Base-by-base conservation (phyloP, 805 yeast genomes). In the Candida ovalis region DNA sequence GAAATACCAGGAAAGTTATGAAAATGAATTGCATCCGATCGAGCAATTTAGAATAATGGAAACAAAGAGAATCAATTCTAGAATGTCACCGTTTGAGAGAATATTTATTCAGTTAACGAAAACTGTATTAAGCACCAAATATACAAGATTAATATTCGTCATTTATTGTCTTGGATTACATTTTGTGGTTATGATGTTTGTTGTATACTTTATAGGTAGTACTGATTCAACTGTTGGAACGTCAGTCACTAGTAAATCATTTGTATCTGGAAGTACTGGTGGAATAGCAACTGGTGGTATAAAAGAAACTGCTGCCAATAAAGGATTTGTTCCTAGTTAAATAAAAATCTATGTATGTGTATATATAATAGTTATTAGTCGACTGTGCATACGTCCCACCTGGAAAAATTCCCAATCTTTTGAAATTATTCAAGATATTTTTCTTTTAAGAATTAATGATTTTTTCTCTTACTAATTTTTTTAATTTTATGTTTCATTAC, bases 1-100 rank as follows among this genome's bases (percentile, higher is more conserved):
- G 28, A 76, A 76, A 55, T 84, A 86, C 62, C 79, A 78, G 41
- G 71, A 76, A 27, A 76, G 68, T 43, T 90, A 87, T 69, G 96
- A 89, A 57, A 82, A 84, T 44, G 84, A 83, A 43, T 69, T 89
- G 41, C 90, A 89, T 57, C 95, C 96, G 28, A 80, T 90, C 51
- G 92, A 87, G 55, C 86, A 81, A 58, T 88, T 92, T 67, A 78
- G 95, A 58, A 77, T 82, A 40, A 72, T 81, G 53, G 97, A 89
- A 61, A 79, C 86, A 32, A 89, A 85, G 58, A 73, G 96, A 55
- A 83, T 86, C 42, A 76, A 77, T 44, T 80, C 90, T 7, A 77
- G 80, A 42, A 72, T 90, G 63, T 82, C 91, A 1, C 86, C 94
- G 1, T 62, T 86, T 48, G 97, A 94, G 57, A 74, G 95, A 50